Evolutionary conservation across 2,329 filamentous ascomycete species (phyloP), one percentile per base, ranked within the genome.

Genomic region (Aspergillus oerlinghausenensis): DNA sequence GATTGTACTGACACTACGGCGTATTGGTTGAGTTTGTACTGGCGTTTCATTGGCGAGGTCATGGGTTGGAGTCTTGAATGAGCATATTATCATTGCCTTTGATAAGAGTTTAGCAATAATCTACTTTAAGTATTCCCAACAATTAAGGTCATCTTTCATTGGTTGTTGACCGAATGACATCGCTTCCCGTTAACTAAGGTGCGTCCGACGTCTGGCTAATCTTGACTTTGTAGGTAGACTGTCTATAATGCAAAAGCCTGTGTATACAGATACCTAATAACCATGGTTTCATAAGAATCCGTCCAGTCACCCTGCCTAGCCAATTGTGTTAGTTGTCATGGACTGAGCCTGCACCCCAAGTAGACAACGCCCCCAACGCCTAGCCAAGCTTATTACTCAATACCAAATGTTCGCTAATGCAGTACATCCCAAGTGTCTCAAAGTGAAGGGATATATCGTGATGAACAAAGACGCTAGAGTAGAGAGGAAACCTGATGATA

Each of bases 361-460:
- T 55, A 57, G 51, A 55, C 52, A 47, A 25, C 43, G 43, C 52
- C 38, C 48, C 61, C 55, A 72, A 73, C 68, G 70, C 70, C 70
- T 23, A 62, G 50, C 56, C 65, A 60, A 59, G 54, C 49, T 57
- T 28, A 53, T 52, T 58, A 51, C 14, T 50, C 49, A 54, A 35
- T 42, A 26, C 35, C 59, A 60, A 62, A 69, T 56, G 50, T 65
- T 67, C 69, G 69, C 70, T 72, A 73, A 73, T 70, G 63, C 60
- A 67, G 57, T 60, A 66, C 60, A 63, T 55, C 60, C 64, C 56
- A 64, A 61, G 38, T 49, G 45, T 42, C 32, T 38, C 50, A 51
- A 56, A 49, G 25, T 50, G 8, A 32, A 17, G 32, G 32, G 32
- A 38, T 17, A 38, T 38, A 38, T 38, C 32, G 11, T 38, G 14